Conservation (phyloP, 768 basidiomycete genomes). For the Phanerochaete carnosa region DNA sequence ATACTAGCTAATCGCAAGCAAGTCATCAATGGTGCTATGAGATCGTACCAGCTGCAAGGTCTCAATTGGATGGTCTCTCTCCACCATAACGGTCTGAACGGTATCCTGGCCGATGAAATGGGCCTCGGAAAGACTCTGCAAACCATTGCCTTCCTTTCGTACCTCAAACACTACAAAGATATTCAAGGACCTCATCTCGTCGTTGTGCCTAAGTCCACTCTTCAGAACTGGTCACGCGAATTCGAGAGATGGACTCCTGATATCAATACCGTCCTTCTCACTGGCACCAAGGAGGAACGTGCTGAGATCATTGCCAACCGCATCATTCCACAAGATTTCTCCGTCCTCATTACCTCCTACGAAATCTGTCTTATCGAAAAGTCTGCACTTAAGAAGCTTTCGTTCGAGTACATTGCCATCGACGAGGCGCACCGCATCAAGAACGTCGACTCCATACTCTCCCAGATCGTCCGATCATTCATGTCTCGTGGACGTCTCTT, state of each 20-base stretch:
- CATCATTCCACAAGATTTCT: slow-evolving; percentile 85
- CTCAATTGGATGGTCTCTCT: slow-evolving; percentile 97
- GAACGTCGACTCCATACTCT: slow-evolving; percentile 94
- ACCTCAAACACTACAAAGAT: slow-evolving; percentile 81
- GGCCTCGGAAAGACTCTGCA: slow-evolving; percentile 98
- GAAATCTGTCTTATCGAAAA: slow-evolving; percentile 97
- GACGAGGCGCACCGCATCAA: slow-evolving; percentile 99
- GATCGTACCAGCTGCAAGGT: slow-evolving; percentile 93
- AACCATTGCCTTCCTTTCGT: slow-evolving; percentile 95
- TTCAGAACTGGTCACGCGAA: slow-evolving; percentile 97
- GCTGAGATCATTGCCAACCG: slow-evolving; percentile 73
- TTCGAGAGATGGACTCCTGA: slow-evolving; percentile 90
- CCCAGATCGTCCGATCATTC: slow-evolving; percentile 92
- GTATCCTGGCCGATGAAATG: slow-evolving; percentile 98
- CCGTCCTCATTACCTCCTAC: slow-evolving; percentile 94
- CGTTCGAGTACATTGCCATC: slow-evolving; percentile 96
- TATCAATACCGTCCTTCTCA: slow-evolving; percentile 75
- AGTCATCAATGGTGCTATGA: slow-evolving; percentile 91
- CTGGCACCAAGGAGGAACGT: slow-evolving; percentile 89
- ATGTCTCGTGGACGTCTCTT: slow-evolving; percentile 84
- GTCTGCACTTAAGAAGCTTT: slow-evolving; percentile 87
- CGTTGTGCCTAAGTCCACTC: slow-evolving; percentile 97
- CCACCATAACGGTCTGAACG: slow-evolving; percentile 94
- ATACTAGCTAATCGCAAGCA: background rate
- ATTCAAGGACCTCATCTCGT: slow-evolving; percentile 86